Base-by-base conservation (phyloP, 2,329 filamentous ascomycete species). In the Sporothrix schenckii region DNA sequence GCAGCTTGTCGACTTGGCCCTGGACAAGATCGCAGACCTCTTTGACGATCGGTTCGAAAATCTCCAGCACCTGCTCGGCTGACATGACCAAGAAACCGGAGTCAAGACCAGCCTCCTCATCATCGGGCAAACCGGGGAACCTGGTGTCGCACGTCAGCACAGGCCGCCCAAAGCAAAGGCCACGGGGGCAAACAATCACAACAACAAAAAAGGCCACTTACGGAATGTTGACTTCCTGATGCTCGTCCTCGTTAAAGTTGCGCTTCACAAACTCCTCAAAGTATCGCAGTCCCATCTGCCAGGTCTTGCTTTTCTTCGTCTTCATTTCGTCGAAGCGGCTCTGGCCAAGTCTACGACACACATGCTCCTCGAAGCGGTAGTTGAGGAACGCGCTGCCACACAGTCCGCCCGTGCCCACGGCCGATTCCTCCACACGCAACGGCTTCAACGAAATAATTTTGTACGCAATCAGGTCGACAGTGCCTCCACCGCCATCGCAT, bases 231-330 rank as follows among this genome's bases (percentile, higher is more conserved):
- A 93, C 87, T 77, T 94, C 91, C 66, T 89, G 85, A 73, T 91
- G 87, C 76, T 93, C 91, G 61, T 92, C 90, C 75, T 92, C 89
- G 77, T 92, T 90, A 77, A 94, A 94, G 76, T 93, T 93, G 16
- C 92, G 86, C 80, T 94, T 94, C 16, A 94, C 91, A 77, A 92
- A 93, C 77, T 94, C 91, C 76, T 94, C 92, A 78, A 93, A 94
- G 76, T 93, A 93, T 69, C 88, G 86, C 66, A 94, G 81, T 1
- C 89, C 92, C 88, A 90, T 90, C 78, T 90, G 91, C 91, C 91
- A 94, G 0, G 89, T 92, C 79, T 92, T 93, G 3, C 86, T 86
- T 79, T 93, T 93, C 80, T 91, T 92, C 68, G 87, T 79, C 77
- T 91, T 91, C 89, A 94, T 93, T 79, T 89, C 87, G 41, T 90